A percentile compares a stretch with the other conserved stretches of the same genome.
phyloP scores from a whole-genome alignment of 2,329 filamentous ascomycete species.

The Pyricularia sp. region DNA sequence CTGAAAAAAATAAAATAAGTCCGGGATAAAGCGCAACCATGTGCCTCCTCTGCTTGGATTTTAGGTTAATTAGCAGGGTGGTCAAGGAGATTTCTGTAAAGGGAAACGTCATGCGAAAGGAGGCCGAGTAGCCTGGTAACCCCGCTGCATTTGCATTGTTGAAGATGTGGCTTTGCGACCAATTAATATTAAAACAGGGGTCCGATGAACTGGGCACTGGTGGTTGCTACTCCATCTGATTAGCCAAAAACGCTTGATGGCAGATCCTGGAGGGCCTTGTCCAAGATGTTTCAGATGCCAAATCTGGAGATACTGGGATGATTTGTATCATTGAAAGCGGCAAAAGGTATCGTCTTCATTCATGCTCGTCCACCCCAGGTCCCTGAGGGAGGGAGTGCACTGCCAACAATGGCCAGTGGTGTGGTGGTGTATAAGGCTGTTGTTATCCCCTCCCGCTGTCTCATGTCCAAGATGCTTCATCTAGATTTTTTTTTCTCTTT shows the following conservation, averaged over 20 bases:
- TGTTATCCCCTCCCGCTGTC: background rate
- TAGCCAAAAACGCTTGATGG: background rate
- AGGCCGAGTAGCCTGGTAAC: background rate
- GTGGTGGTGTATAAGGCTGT: background rate
- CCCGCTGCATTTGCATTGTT: background rate
- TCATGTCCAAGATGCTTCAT: background rate
- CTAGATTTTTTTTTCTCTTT: background rate
- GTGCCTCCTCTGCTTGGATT: background rate
- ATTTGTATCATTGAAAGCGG: background rate
- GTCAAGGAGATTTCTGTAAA: background rate
- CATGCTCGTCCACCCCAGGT: background rate
- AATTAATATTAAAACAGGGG: background rate
- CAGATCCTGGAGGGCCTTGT: background rate
- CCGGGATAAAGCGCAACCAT: background rate
- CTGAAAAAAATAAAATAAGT: no score
- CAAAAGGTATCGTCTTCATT: background rate
- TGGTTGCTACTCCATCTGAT: background rate
- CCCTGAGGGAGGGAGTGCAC: background rate
- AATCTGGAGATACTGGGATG: background rate
- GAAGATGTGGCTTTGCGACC: background rate
- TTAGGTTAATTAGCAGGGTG: background rate
- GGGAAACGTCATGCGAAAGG: background rate
- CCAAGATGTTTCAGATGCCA: background rate
- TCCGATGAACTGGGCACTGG: slow-evolving; percentile 1
- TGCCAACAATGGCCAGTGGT: background rate